These are phyloP conservation scores for Penicillium janthinellum DNA, from an alignment of 2,329 filamentous ascomycete species.

Conservation along the genomic window DNA sequence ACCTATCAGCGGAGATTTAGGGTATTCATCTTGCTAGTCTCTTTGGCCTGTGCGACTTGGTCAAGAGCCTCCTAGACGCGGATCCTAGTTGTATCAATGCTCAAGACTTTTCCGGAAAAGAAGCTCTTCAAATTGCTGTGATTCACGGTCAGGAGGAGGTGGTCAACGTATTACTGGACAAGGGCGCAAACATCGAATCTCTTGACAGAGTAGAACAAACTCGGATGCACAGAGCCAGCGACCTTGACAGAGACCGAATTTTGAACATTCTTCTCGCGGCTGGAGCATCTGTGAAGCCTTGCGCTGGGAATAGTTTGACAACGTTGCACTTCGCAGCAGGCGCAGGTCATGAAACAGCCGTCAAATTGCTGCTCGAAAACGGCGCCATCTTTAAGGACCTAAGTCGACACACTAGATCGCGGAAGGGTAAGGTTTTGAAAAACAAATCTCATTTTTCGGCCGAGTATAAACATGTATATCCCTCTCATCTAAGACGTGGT, in stretches of 20 bases:
- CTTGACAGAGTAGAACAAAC: neutral
- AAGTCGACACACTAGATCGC: neutral
- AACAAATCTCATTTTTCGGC: too few relatives aligned
- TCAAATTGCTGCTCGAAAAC: slow-evolving; percentile 10
- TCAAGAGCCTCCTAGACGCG: neutral
- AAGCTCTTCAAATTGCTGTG: slow-evolving; percentile 5
- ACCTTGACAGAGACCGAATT: neutral
- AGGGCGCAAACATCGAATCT: slow-evolving; percentile 5
- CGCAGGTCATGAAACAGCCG: slow-evolving; percentile 1
- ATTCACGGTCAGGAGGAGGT: neutral
- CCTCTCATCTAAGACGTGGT: too few relatives aligned
- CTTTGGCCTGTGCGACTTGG: neutral
- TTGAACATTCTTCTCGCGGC: neutral
- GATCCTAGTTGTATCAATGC: neutral
- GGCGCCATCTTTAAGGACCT: slow-evolving; percentile 2
- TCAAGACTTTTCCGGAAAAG: neutral
- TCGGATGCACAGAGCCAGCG: neutral
- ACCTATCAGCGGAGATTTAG: neutral
- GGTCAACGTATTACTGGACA: slow-evolving; percentile 8
- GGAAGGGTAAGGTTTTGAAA: too few relatives aligned
- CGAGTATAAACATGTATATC: too few relatives aligned
- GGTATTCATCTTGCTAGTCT: neutral
- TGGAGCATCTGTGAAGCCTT: neutral
- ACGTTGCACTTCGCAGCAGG: slow-evolving; percentile 10
- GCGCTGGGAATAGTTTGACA: neutral